phyloP scores from a whole-genome alignment of 345 rosid genomes.

The Turnera subulata region DNA sequence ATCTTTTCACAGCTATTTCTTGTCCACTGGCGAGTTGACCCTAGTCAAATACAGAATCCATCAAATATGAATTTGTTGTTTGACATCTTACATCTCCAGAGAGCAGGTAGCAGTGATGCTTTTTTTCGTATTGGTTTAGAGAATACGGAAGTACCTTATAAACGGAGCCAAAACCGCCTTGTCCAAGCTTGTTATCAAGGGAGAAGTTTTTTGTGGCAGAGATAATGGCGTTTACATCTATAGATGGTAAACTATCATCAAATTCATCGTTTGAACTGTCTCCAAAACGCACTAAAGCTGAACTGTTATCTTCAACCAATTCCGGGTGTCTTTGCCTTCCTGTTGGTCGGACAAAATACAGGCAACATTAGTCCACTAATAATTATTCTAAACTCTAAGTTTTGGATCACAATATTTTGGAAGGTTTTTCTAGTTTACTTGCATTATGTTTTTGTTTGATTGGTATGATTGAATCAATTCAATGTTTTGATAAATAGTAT shows the following conservation, averaged over 20 bases:
- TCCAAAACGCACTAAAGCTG: too few species aligned
- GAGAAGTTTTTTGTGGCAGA: constrained; percentile 6
- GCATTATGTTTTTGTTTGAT: too few species aligned
- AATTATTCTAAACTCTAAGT: too few species aligned
- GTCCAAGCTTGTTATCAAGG: constrained; percentile 1
- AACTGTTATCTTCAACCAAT: background rate
- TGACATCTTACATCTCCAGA: background rate
- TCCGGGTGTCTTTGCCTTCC: background rate
- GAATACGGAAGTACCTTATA: background rate
- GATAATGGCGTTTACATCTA: background rate
- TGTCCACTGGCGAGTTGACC: constrained; percentile 8
- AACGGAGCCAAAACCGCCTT: constrained; percentile 4
- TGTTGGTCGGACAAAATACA: background rate
- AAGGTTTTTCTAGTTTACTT: too few species aligned
- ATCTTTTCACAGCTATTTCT: constrained; percentile 16
- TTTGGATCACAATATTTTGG: too few species aligned
- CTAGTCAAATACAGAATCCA: background rate
- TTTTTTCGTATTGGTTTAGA: background rate
- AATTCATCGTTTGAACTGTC: background rate
- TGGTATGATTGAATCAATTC: too few species aligned
- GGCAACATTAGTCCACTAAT: too few species aligned
- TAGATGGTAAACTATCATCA: background rate
- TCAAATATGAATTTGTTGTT: background rate
- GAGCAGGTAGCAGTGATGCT: background rate
- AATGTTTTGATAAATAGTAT: too few species aligned